Base-by-base conservation (phyloP, 345 rosid species). In the Acer negundo region DNA sequence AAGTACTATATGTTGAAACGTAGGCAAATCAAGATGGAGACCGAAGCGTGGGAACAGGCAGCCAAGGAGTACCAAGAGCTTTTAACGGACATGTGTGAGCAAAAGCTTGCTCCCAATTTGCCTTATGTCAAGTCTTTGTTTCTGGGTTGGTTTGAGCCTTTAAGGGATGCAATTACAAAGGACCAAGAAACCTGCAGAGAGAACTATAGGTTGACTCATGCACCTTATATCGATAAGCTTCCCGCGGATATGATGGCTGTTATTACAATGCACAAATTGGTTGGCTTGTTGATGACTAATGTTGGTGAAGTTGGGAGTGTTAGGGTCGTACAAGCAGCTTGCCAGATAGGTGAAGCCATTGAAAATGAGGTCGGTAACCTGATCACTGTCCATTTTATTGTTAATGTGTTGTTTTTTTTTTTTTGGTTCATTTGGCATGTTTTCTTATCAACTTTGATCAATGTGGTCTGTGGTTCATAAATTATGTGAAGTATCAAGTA, bases 141-240 rank as follows among this genome's bases (percentile, higher is more conserved):
- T 80, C 92, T 94, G 2, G 98, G 97, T 12, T 96, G 99, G 99
- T 96, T 96, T 49, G 97, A 94, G 87, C 99, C 98, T 72, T 51
- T 96, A 75, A 86, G 88, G 68, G 84, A 94, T 81, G 91, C 97
- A 10, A 96, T 96, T 82, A 84, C 77, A n/a, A 85, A 88, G 3
- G 99, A 96, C 28, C 94, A 92, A 76, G 92, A 87, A 65, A 26
- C 68, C 22, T 84, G 90, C 81, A 80, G 72, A 66, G 47, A 76
- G 81, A 78, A 62, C 63, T 22, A 68, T 74, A 91, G 78, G 76
- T 72, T 81, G 16, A 77, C 90, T 61, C 83, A 92, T 58, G 88
- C 86, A 2, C 82, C 89, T 0, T 88, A 84, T 79, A 86, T 92
- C 23, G 82, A 84, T 74, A 83, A 78, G 74, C 83, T 96, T 80